These are phyloP conservation scores for Talaromyces adpressus DNA, from an alignment of 495 filamentous ascomycete genomes.

Conservation along the genomic window DNA sequence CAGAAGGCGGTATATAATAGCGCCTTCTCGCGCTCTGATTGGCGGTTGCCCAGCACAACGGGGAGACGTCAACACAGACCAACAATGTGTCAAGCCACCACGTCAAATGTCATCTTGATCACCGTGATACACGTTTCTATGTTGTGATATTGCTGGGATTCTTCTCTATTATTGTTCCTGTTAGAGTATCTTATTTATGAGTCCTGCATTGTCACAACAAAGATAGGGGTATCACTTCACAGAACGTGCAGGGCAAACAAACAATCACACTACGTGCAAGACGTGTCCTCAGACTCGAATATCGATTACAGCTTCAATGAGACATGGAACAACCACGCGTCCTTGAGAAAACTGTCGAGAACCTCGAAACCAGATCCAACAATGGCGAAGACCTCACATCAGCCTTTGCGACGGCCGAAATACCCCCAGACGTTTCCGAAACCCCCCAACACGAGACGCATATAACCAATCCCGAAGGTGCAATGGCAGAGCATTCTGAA, in stretches of 20 bases:
- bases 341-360: slow-evolving; percentile 12
- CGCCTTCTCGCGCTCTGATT: background rate
- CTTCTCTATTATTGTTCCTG: background rate
- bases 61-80: background rate
- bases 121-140: background rate
- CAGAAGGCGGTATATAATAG: background rate
- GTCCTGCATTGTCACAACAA: background rate
- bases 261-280: background rate
- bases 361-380: slow-evolving; percentile 5
- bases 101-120: background rate
- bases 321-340: slow-evolving; percentile 3
- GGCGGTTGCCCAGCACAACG: slow-evolving; percentile 7
- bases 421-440: slow-evolving; percentile 8
- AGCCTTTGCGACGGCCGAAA: background rate
- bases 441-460: slow-evolving; percentile 12
- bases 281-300: background rate
- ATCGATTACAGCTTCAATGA: background rate
- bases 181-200: background rate
- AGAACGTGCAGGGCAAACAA: background rate
- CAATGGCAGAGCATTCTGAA: slow-evolving; percentile 22
- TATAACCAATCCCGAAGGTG: slow-evolving; percentile 11
- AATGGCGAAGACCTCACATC: background rate
- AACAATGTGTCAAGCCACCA: background rate
- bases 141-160: background rate
- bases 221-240: background rate